Evolutionary conservation across 2,329 filamentous ascomycete species (phyloP).

Genomic region (Diaporthe sp.): DNA sequence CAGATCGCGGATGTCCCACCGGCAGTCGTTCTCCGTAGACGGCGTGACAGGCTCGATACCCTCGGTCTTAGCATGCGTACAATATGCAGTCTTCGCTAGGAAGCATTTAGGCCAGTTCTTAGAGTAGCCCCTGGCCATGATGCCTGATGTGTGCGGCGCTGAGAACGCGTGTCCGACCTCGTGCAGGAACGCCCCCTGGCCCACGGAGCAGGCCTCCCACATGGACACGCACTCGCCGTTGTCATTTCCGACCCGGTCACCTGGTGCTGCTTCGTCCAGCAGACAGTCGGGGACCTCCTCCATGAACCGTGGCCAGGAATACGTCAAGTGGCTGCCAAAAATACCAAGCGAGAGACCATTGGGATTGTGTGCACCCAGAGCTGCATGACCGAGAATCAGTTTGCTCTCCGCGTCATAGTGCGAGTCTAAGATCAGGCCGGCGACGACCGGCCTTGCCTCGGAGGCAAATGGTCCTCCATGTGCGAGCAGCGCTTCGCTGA

Average conservation of each 20-base stretch:
- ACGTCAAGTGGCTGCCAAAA: slow-evolving; percentile 17
- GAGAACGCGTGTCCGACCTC: slow-evolving; percentile 80
- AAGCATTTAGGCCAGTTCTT: slow-evolving; percentile 59
- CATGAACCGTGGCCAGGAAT: slow-evolving; percentile 2
- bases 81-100: slow-evolving; percentile 47
- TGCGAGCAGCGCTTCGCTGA: slow-evolving; percentile 54
- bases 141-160: slow-evolving; percentile 76
- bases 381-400: slow-evolving; percentile 75
- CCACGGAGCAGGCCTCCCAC: slow-evolving; percentile 61
- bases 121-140: slow-evolving; percentile 68
- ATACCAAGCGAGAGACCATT: not conserved
- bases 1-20: slow-evolving; percentile 77
- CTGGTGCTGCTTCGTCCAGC: slow-evolving; percentile 47
- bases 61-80: not conserved
- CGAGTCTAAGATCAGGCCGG: slow-evolving; percentile 76
- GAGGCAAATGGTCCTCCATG: slow-evolving; percentile 55
- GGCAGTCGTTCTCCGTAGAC: slow-evolving; percentile 69
- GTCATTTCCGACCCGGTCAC: slow-evolving; percentile 56
- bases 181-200: slow-evolving; percentile 79
- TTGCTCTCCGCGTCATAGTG: slow-evolving; percentile 67
- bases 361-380: slow-evolving; percentile 1
- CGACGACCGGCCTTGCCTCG: slow-evolving; percentile 71
- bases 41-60: slow-evolving; percentile 44
- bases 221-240: slow-evolving; percentile 58
- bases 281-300: slow-evolving; percentile 23